Base-by-base conservation (phyloP, 495 filamentous ascomycete species). In the Aspergillus ostianus region DNA sequence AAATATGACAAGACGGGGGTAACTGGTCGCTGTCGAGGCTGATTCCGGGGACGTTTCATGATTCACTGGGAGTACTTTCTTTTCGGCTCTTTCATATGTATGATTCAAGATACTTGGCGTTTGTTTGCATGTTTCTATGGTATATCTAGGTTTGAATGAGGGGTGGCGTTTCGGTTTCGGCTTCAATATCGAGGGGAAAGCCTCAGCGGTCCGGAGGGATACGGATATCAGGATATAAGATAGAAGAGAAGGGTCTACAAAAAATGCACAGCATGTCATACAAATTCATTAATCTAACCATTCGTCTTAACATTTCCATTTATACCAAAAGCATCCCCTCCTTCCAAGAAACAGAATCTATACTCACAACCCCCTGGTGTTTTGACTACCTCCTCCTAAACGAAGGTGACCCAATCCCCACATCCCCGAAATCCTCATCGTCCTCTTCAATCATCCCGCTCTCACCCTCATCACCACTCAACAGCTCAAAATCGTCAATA, bases 401-500 rank as follows among this genome's bases (percentile, higher is more conserved):
- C 49, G 55, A 59, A 45, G 65, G 65, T 15, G 36, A 41, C 4
- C 13, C 36, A 17, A 41, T 41, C 2, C 36, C 13, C 36, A 17
- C 13, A 13, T 41, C 36, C 36, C 12, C 36, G 2, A 62, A 62
- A 21, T 56, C 63, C 13, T 57, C 32, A 18, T 45, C 41, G n/a
- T 41, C 20, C 45, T 0, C 32, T 45, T 46, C 46, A 23, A 17
- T 54, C 23, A 10, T 64, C 51, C 23, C 23, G 23, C 23, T 26
- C 23, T 26, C 23, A 4, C 23, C 23, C 53, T 52, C 56, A n/a
- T 21, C 63, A 4, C 47, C 45, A 45, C 58, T 57, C 32, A 23
- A 64, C 47, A 77, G 56, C 26, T 71, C 69, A 49, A 78, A 76
- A 4, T 70, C 65, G 4, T 70, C 72, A 19, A 69, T 58, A 12